Conservation (phyloP, 306 rosid species). For the Argentina anserina region DNA sequence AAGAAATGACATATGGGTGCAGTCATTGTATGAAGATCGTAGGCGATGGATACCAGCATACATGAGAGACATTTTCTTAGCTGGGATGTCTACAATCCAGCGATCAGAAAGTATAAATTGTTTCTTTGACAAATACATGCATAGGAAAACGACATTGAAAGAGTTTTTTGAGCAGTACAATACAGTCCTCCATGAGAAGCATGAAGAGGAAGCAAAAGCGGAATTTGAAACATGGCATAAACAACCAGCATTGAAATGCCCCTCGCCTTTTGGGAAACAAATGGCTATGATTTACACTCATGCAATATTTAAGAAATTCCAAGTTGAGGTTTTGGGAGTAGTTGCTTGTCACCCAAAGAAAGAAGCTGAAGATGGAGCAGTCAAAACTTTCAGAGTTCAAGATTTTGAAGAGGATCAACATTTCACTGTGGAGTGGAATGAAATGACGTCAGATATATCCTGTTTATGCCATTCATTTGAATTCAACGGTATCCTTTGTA, state of each 20-base stretch:
- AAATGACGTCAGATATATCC: conserved; percentile 35
- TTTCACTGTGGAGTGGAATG: conserved; percentile 42
- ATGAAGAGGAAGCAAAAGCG: conserved; percentile 44
- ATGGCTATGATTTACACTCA: conserved; percentile 35
- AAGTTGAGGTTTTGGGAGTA: conserved; percentile 51
- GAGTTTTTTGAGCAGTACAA: conserved; percentile 39
- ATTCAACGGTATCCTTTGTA: conserved; percentile 44
- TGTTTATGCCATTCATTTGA: conserved; percentile 48
- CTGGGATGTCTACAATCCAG: conserved; percentile 38
- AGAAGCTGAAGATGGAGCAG: conserved; percentile 31
- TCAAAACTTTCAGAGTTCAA: conserved; percentile 32
- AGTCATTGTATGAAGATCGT: conserved; percentile 38
- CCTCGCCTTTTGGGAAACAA: conserved; percentile 52
- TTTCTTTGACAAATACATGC: conserved; percentile 42
- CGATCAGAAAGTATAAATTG: conserved; percentile 34
- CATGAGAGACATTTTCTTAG: conserved; percentile 33
- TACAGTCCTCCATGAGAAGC: conserved; percentile 26
- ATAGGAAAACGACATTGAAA: conserved; percentile 37
- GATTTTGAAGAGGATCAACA: conserved; percentile 41
- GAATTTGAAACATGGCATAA: conserved; percentile 46
- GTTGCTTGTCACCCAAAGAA: conserved; percentile 53
- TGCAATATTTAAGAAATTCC: conserved; percentile 43
- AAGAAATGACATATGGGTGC: conserved; percentile 33
- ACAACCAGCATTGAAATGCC: conserved; percentile 41
- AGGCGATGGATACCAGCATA: conserved; percentile 37